Conservation (phyloP, 495 filamentous ascomycete species). For the Trichoderma asperelloides region DNA sequence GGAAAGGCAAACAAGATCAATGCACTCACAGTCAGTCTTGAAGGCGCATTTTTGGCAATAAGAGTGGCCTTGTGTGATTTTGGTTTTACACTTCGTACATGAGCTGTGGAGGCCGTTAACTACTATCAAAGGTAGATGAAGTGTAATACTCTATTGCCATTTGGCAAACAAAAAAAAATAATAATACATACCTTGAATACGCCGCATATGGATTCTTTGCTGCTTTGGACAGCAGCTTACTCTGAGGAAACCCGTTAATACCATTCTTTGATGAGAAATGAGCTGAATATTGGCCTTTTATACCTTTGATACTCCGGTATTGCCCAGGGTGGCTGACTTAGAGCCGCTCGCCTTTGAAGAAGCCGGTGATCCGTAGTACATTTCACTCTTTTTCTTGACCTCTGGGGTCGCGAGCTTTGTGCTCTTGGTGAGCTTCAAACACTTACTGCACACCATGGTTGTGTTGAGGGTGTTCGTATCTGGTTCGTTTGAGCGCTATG, state of each 20-base stretch:
- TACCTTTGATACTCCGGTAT: conserved; percentile 46
- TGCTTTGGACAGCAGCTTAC: conserved; percentile 57
- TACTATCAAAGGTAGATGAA: neutral
- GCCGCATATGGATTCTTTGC: conserved; percentile 64
- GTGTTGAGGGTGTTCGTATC: conserved; percentile 1
- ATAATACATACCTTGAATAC: conserved; percentile 36
- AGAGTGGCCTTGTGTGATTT: conserved; percentile 52
- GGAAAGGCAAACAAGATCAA: neutral
- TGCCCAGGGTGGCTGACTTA: conserved; percentile 44
- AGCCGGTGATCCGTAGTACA: conserved; percentile 59
- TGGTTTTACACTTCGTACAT: conserved; percentile 54
- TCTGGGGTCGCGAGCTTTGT: conserved; percentile 59
- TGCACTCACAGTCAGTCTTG: conserved; percentile 35
- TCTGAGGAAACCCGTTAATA: conserved; percentile 32
- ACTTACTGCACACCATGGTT: conserved; percentile 62
- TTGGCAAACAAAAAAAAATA: neutral
- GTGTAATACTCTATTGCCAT: too few relatives aligned
- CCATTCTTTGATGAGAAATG: neutral
- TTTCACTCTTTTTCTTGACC: conserved; percentile 62
- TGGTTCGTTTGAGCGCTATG: neutral
- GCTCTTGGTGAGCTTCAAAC: conserved; percentile 47
- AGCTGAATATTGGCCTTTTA: conserved; percentile 15
- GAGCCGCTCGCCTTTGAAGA: conserved; percentile 25
- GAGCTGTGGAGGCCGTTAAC: conserved; percentile 21
- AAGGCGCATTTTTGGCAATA: conserved; percentile 62